Conservation (phyloP, 176 grass and related monocot genomes). For the Juncus inflexus region DNA sequence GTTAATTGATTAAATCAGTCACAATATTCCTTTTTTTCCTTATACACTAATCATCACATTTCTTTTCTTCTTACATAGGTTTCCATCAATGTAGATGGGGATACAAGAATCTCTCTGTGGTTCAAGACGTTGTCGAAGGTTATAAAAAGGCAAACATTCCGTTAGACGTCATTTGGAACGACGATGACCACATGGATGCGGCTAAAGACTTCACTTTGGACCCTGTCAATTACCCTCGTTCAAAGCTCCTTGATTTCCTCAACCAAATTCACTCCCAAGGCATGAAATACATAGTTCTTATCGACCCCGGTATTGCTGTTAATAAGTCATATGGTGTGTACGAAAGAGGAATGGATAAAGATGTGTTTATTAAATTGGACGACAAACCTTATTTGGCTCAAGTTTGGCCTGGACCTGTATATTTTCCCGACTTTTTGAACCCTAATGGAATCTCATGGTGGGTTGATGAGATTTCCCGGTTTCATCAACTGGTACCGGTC, state of each 20-base stretch:
- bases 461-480: slow-evolving; percentile 72
- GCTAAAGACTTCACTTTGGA: slow-evolving; percentile 70
- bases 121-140: slow-evolving; percentile 61
- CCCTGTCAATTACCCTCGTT: slow-evolving; percentile 55
- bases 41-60: neutral
- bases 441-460: slow-evolving; percentile 56
- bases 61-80: slow-evolving; percentile 11
- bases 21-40: neutral
- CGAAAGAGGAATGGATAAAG: slow-evolving; percentile 42
- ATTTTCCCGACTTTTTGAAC: slow-evolving; percentile 72
- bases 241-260: slow-evolving; percentile 53
- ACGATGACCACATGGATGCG: slow-evolving; percentile 79
- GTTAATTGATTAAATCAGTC: too few relatives aligned
- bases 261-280: slow-evolving; percentile 52
- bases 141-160: slow-evolving; percentile 61
- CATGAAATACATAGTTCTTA: slow-evolving; percentile 84
- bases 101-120: slow-evolving; percentile 69
- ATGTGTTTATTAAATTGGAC: slow-evolving; percentile 69
- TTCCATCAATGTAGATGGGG: slow-evolving; percentile 89
- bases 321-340: slow-evolving; percentile 60
- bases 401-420: slow-evolving; percentile 78
- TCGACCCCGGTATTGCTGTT: slow-evolving; percentile 66
- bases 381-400: slow-evolving; percentile 60
- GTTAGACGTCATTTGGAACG: slow-evolving; percentile 78
- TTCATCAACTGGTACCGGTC: slow-evolving; percentile 57